Percentiles rank a stretch among this genome's conserved stretches.
These are phyloP conservation scores for Barbatosphaeria neglecta DNA, from an alignment of 495 filamentous ascomycete genomes.

Conservation along the genomic window DNA sequence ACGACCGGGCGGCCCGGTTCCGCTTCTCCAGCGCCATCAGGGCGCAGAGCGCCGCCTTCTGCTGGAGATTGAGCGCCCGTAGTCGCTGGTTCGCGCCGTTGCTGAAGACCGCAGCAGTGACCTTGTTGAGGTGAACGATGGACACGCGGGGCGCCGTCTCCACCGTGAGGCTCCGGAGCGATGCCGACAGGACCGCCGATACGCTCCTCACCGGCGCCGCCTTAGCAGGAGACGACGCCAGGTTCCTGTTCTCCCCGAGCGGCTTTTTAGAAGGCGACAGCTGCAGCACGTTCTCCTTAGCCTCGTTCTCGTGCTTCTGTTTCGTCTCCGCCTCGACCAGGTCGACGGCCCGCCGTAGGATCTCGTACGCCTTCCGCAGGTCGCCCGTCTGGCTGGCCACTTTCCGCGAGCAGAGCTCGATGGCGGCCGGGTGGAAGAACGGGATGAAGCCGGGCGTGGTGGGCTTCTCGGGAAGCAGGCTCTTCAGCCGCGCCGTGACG, in stretches of 20 bases:
- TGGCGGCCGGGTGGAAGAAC: conserved; percentile 85
- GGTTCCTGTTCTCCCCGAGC: conserved; percentile 32
- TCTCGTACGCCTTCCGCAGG: conserved; percentile 88
- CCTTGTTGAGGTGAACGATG: conserved; percentile 80
- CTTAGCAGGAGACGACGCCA: conserved; percentile 41
- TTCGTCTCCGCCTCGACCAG: conserved; percentile 75
- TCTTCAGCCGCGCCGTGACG: conserved; percentile 70
- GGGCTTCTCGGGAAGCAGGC: conserved; percentile 44
- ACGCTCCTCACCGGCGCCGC: conserved; percentile 16
- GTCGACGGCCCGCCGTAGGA: conserved; percentile 82
- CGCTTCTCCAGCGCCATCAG: conserved; percentile 68
- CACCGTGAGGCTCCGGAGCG: conserved; percentile 47
- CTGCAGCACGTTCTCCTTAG: conserved; percentile 37
- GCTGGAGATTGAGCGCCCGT: conserved; percentile 80
- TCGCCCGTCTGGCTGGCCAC: conserved; percentile 89
- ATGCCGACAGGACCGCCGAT: conserved; percentile 23
- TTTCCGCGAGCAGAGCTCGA: conserved; percentile 87
- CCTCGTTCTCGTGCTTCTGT: conserved; percentile 45
- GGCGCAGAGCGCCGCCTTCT: conserved; percentile 88
- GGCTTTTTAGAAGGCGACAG: conserved; percentile 31
- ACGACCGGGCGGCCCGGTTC: conserved; percentile 28
- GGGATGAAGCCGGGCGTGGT: conserved; percentile 51
- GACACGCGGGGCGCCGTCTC: conserved; percentile 80
- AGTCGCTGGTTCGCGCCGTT: conserved; percentile 75
- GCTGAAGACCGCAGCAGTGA: conserved; percentile 76